phyloP scores from a whole-genome alignment of 768 basidiomycete genomes.

The Mycena pura region DNA sequence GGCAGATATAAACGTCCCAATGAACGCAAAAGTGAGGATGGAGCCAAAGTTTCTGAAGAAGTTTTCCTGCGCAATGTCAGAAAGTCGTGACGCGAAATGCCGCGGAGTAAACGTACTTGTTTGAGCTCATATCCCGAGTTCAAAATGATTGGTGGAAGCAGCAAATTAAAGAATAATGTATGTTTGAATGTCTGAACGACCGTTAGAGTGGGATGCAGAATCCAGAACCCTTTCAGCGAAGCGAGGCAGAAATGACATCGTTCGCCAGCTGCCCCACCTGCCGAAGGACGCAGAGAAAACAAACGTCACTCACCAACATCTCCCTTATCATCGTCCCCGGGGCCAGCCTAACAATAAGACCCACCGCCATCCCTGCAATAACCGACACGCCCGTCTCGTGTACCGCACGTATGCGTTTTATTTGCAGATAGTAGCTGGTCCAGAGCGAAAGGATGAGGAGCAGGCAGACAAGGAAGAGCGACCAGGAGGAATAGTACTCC shows the following conservation, averaged over 20 bases:
- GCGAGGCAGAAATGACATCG: background rate
- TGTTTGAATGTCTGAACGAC: conserved; percentile 86
- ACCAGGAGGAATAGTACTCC: conserved; percentile 93
- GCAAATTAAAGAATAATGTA: conserved; percentile 95
- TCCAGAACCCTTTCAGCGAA: background rate
- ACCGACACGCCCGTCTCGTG: conserved; percentile 97
- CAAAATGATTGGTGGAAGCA: conserved; percentile 97
- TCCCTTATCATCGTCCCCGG: conserved; percentile 95
- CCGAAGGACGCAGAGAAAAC: background rate
- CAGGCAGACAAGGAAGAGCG: conserved; percentile 90
- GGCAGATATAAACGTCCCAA: conserved; percentile 96
- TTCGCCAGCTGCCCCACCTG: background rate
- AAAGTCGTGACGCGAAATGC: too few species aligned
- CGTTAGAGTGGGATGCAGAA: conserved; percentile 8
- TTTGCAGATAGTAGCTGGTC: conserved; percentile 98
- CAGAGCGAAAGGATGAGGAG: conserved; percentile 93
- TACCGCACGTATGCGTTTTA: conserved; percentile 92
- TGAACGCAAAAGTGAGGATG: conserved; percentile 91
- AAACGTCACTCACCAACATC: conserved; percentile 82
- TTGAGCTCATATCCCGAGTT: conserved; percentile 98
- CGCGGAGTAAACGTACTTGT: conserved; percentile 61
- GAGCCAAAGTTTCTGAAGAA: conserved; percentile 99
- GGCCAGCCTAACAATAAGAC: conserved; percentile 85
- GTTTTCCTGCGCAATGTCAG: conserved; percentile 71
- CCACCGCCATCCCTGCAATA: conserved; percentile 95